Conservation (phyloP, 2,329 filamentous ascomycete genomes). For the Colletotrichum viniferum region DNA sequence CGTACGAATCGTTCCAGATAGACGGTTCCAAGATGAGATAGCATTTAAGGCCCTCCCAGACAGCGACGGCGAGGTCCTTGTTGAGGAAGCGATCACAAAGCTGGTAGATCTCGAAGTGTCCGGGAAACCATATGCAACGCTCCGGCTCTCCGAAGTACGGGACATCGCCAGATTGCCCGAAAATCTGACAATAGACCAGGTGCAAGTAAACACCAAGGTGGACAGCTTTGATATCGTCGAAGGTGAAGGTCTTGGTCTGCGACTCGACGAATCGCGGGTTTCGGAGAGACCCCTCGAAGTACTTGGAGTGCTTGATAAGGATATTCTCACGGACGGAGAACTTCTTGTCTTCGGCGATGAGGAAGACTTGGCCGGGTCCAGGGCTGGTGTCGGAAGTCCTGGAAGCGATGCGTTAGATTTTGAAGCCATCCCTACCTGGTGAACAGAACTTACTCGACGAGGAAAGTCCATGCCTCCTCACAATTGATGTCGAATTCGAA, state of each 20-base stretch:
- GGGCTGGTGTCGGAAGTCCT: neutral
- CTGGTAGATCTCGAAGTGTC: neutral
- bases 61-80: neutral
- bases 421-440: neutral
- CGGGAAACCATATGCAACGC: neutral
- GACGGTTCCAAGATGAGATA: neutral
- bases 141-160: neutral
- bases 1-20: neutral
- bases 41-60: neutral
- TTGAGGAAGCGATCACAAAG: neutral
- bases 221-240: neutral
- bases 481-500: neutral
- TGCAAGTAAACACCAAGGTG: neutral
- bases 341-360: neutral
- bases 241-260: neutral
- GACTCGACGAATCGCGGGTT: neutral
- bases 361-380: neutral
- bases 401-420: neutral
- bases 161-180: neutral
- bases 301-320: neutral
- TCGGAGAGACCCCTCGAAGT: neutral
- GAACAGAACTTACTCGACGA: neutral
- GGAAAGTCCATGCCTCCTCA: neutral
- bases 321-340: neutral
- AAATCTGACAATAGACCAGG: neutral